Evolutionary conservation across 805 yeast genomes (phyloP).

Genomic region (Saccharomycopsis schoenii): DNA sequence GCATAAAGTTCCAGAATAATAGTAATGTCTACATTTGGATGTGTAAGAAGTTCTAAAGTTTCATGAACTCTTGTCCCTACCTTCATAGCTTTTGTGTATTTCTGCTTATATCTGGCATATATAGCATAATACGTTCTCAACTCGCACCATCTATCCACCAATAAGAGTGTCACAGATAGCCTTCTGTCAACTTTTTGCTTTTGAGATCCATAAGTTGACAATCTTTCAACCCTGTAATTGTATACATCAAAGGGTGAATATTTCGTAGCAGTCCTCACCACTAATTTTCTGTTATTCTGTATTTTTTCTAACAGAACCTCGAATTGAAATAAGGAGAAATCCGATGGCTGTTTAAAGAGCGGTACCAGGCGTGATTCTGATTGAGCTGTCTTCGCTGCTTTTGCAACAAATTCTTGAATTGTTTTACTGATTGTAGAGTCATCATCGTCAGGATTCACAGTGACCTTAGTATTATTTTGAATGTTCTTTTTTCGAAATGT

Average conservation of each 20-base stretch:
- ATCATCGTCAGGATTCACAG: not conserved
- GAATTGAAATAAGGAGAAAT: not conserved
- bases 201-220: not conserved
- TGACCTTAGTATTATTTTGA: not conserved
- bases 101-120: conserved; percentile 28
- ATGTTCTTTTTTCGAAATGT: too few relatives aligned
- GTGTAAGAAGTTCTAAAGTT: conserved; percentile 37
- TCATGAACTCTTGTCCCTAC: conserved; percentile 41
- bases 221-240: not conserved
- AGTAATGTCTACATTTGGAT: conserved; percentile 25
- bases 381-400: not conserved
- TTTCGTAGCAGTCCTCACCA: not conserved
- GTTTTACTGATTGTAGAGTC: not conserved
- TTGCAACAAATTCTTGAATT: not conserved
- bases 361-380: not conserved
- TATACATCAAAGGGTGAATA: conserved; percentile 3
- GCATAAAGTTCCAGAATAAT: not conserved
- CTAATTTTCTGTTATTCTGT: not conserved
- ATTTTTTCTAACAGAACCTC: not conserved
- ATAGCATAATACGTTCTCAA: conserved; percentile 42
- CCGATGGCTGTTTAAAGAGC: not conserved
- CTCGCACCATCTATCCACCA: conserved; percentile 63
- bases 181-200: not conserved
- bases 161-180: conserved; percentile 34
- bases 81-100: conserved; percentile 32